phyloP scores from a whole-genome alignment of 495 filamentous ascomycete genomes.

The Trypethelium eluteriae region DNA sequence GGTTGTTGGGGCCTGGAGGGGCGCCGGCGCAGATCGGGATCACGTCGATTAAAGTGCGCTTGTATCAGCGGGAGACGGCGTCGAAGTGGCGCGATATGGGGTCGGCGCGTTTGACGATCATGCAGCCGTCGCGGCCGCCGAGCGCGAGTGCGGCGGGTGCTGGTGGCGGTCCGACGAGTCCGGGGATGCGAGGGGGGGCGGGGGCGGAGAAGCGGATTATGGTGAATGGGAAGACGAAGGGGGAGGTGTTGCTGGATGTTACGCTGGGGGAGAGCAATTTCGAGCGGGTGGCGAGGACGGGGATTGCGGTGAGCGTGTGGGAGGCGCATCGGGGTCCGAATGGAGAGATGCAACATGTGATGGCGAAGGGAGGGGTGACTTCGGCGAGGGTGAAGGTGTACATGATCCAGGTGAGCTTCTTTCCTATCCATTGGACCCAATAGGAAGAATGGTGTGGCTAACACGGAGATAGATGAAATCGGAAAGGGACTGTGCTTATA shows the following conservation, averaged over 20 bases:
- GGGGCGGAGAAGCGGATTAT: conserved; percentile 71
- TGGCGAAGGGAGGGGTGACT: conserved; percentile 61
- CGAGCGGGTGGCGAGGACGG: conserved; percentile 69
- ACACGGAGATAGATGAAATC: conserved; percentile 23
- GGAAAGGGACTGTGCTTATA: conserved; percentile 31
- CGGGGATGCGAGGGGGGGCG: conserved; percentile 26
- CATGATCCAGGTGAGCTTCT: conserved; percentile 58
- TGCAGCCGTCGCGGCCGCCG: conserved; percentile 51
- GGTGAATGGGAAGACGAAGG: conserved; percentile 59
- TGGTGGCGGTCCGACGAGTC: conserved; percentile 13
- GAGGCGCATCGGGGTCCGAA: conserved; percentile 59
- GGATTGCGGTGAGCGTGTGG: conserved; percentile 82
- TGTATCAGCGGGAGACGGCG: conserved; percentile 68
- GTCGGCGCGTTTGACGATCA: conserved; percentile 71
- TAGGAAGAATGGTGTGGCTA: background rate
- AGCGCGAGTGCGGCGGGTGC: conserved; percentile 34
- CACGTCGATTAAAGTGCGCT: conserved; percentile 69
- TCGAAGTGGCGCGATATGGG: conserved; percentile 89
- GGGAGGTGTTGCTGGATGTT: conserved; percentile 67
- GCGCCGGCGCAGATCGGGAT: conserved; percentile 45
- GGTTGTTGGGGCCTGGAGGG: conserved; percentile 9
- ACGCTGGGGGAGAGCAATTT: conserved; percentile 79
- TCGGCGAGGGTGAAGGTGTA: conserved; percentile 65
- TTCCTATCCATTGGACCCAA: conserved; percentile 1
- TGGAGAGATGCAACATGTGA: conserved; percentile 57